phyloP scores from a whole-genome alignment of 768 basidiomycete genomes.

The Nidularia sp. region DNA sequence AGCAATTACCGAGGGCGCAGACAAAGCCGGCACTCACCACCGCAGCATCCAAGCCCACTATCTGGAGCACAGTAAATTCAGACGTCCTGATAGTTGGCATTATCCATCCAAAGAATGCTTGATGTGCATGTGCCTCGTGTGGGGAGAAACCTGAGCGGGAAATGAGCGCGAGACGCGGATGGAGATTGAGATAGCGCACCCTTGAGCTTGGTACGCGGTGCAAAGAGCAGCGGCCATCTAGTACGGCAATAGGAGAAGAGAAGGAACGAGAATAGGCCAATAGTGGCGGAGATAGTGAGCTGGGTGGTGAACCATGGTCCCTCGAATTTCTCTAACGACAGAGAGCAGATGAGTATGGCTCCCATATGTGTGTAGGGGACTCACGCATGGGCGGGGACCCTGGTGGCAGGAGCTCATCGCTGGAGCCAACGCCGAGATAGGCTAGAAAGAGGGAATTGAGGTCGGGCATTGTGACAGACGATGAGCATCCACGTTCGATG shows the following conservation, averaged over 20 bases:
- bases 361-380: conserved; percentile 14
- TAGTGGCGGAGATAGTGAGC: conserved; percentile 65
- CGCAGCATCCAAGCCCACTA: conserved; percentile 94
- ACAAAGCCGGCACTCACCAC: conserved; percentile 57
- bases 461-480: too few relatives aligned
- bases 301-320: conserved; percentile 98
- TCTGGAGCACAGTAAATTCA: conserved; percentile 91
- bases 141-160: conserved; percentile 75
- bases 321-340: conserved; percentile 63
- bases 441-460: too few relatives aligned
- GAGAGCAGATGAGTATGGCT: background rate
- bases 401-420: conserved; percentile 45
- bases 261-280: conserved; percentile 80
- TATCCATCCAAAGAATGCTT: conserved; percentile 94
- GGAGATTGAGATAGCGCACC: conserved; percentile 40
- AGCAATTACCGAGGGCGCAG: background rate
- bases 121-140: conserved; percentile 84
- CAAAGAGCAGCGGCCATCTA: conserved; percentile 86
- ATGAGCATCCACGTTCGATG: too few relatives aligned
- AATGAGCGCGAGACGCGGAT: conserved; percentile 3
- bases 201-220: conserved; percentile 92
- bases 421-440: background rate
- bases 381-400: conserved; percentile 63
- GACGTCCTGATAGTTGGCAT: conserved; percentile 86
- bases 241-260: conserved; percentile 87